Evolutionary conservation across 2,329 filamentous ascomycete genomes (phyloP), one percentile per base, ranked within the genome.

Genomic region (Aspergillus sp.): DNA sequence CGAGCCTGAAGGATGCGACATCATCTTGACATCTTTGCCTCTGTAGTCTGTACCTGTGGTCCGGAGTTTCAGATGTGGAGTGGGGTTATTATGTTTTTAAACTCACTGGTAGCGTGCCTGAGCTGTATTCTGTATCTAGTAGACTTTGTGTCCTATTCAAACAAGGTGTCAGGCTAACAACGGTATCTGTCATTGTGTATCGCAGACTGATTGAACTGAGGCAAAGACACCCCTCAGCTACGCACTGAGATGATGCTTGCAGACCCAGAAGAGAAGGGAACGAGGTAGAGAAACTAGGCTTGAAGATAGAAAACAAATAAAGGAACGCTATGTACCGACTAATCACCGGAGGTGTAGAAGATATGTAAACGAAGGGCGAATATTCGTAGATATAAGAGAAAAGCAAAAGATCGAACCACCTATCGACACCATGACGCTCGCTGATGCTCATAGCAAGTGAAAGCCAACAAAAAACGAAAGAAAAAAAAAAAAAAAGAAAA

Each of bases 381-480:
- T 42, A 56, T 54, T 20, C 20, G 39, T 39, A 55, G 55, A 62
- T 49, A 61, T 57, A 42, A 42, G 56, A 62, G 58, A 22, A 42
- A 63, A 55, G 61, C 63, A 56, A 59, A 54, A 55, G 47, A 22
- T 61, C 56, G 58, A 59, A 59, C 45, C 61, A 56, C 70, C 66
- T 70, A 69, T 66, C 59, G 63, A 67, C 61, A 65, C 65, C 66
- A 56, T 61, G 65, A 69, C 71, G 70, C 72, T 73, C 71, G 67
- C 61, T 66, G 65, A 74, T 73, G 71, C 71, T 69, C 52, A 64
- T 55, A 61, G 47, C 54, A 64, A 67, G 54, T 29, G 36, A 47
- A 54, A 49, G 45, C 57, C 58, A 56, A 45, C 3, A 22, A 22
- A 22, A 22, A 20, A 20, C 20, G 20, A 20, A 20, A 22, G 22